Percentiles rank a stretch among this genome's conserved stretches.
Conservation (phyloP, 2,329 filamentous ascomycete genomes). For the Scleromitrula shiraiana region DNA sequence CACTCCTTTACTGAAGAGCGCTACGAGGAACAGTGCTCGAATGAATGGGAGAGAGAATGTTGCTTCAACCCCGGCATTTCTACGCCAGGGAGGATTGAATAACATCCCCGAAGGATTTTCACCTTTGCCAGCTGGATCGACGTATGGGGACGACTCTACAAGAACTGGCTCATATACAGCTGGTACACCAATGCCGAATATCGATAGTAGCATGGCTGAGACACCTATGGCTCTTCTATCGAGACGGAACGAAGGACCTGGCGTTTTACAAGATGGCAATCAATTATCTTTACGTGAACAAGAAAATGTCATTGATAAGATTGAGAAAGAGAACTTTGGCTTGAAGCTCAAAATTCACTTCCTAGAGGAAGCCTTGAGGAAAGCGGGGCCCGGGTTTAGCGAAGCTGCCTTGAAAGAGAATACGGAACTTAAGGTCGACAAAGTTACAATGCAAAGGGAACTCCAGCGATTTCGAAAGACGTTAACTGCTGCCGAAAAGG, state of each 20-base stretch:
- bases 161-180: slow-evolving; percentile 55
- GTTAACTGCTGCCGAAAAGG: slow-evolving; percentile 71
- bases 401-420: slow-evolving; percentile 88
- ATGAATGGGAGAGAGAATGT: slow-evolving; percentile 55
- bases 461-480: slow-evolving; percentile 81
- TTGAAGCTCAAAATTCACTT: slow-evolving; percentile 97
- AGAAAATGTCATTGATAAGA: slow-evolving; percentile 88
- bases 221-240: slow-evolving; percentile 71
- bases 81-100: slow-evolving; percentile 49
- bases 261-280: slow-evolving; percentile 75
- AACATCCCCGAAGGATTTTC: slow-evolving; percentile 66
- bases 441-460: slow-evolving; percentile 82
- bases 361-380: slow-evolving; percentile 81
- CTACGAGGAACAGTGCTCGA: slow-evolving; percentile 63
- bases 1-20: slow-evolving; percentile 82
- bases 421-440: slow-evolving; percentile 89
- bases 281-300: slow-evolving; percentile 89
- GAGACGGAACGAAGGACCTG: slow-evolving; percentile 53
- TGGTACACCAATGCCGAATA: slow-evolving; percentile 66
- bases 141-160: slow-evolving; percentile 49
- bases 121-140: slow-evolving; percentile 62
- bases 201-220: slow-evolving; percentile 67
- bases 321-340: slow-evolving; percentile 97
- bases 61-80: slow-evolving; percentile 60
- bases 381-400: slow-evolving; percentile 82